Base-by-base conservation (phyloP, 129 eudicot species). In the Escallonia rubra region DNA sequence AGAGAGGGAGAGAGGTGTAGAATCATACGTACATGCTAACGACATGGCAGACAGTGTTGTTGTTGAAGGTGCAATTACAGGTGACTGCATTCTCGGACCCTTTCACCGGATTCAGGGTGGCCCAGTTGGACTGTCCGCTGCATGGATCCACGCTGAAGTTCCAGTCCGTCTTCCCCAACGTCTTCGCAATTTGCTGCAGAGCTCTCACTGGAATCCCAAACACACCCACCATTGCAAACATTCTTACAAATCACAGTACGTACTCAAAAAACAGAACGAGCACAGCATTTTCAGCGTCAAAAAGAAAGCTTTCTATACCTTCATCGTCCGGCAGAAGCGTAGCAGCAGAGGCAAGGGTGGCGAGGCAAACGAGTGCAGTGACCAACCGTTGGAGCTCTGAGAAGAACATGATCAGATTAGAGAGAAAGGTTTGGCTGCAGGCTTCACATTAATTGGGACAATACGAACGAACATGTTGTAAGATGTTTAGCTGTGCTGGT, bases 91-190 rank as follows among this genome's bases (percentile, higher is more conserved):
- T 83, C n/a, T 68, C 72, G 11, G 16, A 42, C 12, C 78, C 85
- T 63, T 67, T 67, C 2, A 16, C 41, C 3, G 70, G 54, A n/a
- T 56, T 66, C n/a, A 3, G 66, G 44, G 72, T 66, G 3, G 1
- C 43, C 89, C 89, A 84, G 4, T 72, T 72, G 62, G 9, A 15
- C 9, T 11, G 8, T 59, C 80, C 83, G 43, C 76, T 69, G 66
- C 96, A 89, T 6, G 90, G 87, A 71, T 81, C 85, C 48, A 65
- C 70, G 10, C 65, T 70, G 53, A 89, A 81, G 60, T 89, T 69
- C 90, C 93, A 85, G 14, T 76, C 74, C 43, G 41, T 73, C 66
- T 80, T 89, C 42, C 85, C 78, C 68, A 0, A 57, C 78, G 49
- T 83, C 79, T 10, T 64, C 69, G n/a, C 12, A 42, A 54, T 11